Evolutionary conservation across 2,329 filamentous ascomycete genomes (phyloP).

Genomic region (Aspergillus texensis): DNA sequence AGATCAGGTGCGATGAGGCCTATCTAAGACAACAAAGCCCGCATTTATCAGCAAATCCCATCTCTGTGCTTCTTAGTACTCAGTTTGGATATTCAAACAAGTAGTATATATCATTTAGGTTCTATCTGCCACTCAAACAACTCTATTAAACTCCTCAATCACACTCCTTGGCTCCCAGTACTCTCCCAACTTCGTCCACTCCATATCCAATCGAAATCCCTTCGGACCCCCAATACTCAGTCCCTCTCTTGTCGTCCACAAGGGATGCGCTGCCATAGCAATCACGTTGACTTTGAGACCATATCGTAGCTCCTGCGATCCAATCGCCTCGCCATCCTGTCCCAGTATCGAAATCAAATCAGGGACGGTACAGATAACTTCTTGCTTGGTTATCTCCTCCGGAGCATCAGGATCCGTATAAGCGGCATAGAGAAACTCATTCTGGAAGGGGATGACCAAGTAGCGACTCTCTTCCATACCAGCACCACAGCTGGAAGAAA

Average conservation of each 20-base stretch:
- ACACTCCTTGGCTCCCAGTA: slow-evolving; percentile 25
- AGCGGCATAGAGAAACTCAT: slow-evolving; percentile 33
- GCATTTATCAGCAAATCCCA: not conserved
- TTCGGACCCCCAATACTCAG: slow-evolving; percentile 45
- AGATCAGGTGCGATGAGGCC: not conserved
- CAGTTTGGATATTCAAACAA: not conserved
- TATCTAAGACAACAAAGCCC: not conserved
- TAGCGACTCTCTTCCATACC: not conserved
- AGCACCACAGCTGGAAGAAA: not conserved
- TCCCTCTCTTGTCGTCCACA: slow-evolving; percentile 50
- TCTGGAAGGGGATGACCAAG: slow-evolving; percentile 30
- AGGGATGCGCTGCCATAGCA: slow-evolving; percentile 52
- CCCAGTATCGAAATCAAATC: slow-evolving; percentile 44
- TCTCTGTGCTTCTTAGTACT: not conserved
- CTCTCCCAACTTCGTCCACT: slow-evolving; percentile 24
- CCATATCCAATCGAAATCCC: slow-evolving; percentile 36
- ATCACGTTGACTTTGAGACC: slow-evolving; percentile 56
- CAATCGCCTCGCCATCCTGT: slow-evolving; percentile 53
- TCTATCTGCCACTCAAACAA: not conserved
- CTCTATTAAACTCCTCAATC: slow-evolving; percentile 7
- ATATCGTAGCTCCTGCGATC: slow-evolving; percentile 55
- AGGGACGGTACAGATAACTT: slow-evolving; percentile 33
- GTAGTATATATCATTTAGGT: not conserved
- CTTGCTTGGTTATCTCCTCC: not conserved
- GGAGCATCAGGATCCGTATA: slow-evolving; percentile 16